These are phyloP conservation scores for Candida michaelii DNA, from an alignment of 805 yeast species.

Conservation along the genomic window DNA sequence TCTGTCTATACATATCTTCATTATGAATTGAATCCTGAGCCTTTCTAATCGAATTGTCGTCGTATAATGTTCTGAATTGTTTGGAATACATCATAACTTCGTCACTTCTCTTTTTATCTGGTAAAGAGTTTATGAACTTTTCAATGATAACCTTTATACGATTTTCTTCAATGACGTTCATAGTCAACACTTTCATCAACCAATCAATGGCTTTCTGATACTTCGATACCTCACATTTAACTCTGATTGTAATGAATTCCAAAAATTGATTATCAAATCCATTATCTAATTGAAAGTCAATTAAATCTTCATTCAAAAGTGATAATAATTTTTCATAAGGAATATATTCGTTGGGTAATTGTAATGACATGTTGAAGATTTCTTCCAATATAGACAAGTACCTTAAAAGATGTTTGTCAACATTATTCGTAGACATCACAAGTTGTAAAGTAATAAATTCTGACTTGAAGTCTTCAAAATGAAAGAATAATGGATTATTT, in stretches of 20 bases:
- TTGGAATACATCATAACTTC: slow-evolving; percentile 64
- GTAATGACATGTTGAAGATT: slow-evolving; percentile 71
- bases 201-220: slow-evolving; percentile 74
- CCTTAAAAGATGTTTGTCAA: slow-evolving; percentile 56
- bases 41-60: slow-evolving; percentile 61
- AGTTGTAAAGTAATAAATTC: slow-evolving; percentile 72
- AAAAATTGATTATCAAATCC: slow-evolving; percentile 62
- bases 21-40: slow-evolving; percentile 65
- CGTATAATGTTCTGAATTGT: slow-evolving; percentile 52
- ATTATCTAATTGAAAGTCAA: slow-evolving; percentile 54
- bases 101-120: slow-evolving; percentile 66
- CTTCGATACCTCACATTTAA: slow-evolving; percentile 61
- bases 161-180: slow-evolving; percentile 67
- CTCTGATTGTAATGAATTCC: slow-evolving; percentile 62
- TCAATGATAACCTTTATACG: slow-evolving; percentile 68
- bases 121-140: slow-evolving; percentile 55
- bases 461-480: slow-evolving; percentile 77
- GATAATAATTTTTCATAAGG: slow-evolving; percentile 78
- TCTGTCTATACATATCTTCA: slow-evolving; percentile 53
- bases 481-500: slow-evolving; percentile 66
- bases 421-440: slow-evolving; percentile 53
- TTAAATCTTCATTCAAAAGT: slow-evolving; percentile 68
- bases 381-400: slow-evolving; percentile 64
- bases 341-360: slow-evolving; percentile 50
- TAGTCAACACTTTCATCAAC: slow-evolving; percentile 65